These are phyloP conservation scores for Paecilomyces niveus DNA, from an alignment of 2,329 filamentous ascomycete genomes.

Conservation along the genomic window DNA sequence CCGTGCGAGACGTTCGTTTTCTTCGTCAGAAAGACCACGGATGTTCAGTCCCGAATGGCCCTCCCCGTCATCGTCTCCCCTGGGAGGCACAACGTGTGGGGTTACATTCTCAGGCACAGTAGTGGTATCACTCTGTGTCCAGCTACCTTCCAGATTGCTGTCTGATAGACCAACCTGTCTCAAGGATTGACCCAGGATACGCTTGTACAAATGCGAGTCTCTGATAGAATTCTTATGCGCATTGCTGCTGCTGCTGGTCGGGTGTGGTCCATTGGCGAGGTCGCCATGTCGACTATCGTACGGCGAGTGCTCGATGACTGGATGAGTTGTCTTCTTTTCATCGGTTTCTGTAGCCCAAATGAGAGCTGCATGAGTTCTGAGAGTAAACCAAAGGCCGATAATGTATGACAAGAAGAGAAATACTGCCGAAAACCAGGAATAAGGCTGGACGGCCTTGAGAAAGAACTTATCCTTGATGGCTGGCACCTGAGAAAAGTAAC, in stretches of 20 bases:
- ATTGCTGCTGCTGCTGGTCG: constrained; percentile 31
- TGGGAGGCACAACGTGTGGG: constrained; percentile 72
- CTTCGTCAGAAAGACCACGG: constrained; percentile 69
- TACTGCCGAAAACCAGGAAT: constrained; percentile 79
- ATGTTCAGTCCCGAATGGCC: constrained; percentile 17
- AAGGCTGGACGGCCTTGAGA: constrained; percentile 80
- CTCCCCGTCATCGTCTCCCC: constrained; percentile 42
- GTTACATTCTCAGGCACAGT: constrained; percentile 29
- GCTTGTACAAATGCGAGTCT: constrained; percentile 84
- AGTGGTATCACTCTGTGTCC: constrained; percentile 20
- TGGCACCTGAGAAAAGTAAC: constrained; percentile 86
- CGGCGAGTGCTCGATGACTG: constrained; percentile 20
- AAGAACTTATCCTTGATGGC: constrained; percentile 84
- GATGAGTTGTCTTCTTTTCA: constrained; percentile 56
- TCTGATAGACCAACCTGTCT: constrained; percentile 69
- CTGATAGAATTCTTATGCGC: constrained; percentile 61
- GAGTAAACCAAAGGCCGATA: constrained; percentile 90
- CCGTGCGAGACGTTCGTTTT: constrained; percentile 72
- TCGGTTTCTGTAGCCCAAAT: constrained; percentile 88
- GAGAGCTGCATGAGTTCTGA: constrained; percentile 89
- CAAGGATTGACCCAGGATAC: constrained; percentile 83
- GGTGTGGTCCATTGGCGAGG: constrained; percentile 21
- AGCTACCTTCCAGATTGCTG: constrained; percentile 28
- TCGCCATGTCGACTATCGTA: constrained; percentile 29
- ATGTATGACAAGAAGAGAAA: constrained; percentile 88